Evolutionary conservation across 352 stramenopile species (phyloP).

Genomic region (Thraustochytrium sp.): DNA sequence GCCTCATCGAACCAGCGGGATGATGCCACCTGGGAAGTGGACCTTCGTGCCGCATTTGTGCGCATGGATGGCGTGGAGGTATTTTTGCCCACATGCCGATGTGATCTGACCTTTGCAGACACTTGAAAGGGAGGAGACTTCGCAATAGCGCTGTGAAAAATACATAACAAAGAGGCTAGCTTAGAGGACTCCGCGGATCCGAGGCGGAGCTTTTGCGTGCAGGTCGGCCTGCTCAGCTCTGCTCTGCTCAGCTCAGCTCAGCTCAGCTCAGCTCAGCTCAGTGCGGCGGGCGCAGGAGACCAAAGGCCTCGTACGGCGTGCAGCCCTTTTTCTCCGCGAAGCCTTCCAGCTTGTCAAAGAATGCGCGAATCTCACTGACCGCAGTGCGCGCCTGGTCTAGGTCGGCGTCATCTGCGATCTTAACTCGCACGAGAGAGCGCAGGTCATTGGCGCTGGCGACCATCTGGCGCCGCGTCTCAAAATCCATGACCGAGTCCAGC

Average conservation of each 20-base stretch:
- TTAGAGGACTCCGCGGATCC: not conserved
- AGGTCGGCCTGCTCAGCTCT: not conserved
- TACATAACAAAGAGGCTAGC: not conserved
- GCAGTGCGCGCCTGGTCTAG: conserved; percentile 31
- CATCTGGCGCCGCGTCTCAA: conserved; percentile 21
- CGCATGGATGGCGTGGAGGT: not conserved
- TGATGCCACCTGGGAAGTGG: not conserved
- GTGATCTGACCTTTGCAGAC: not conserved
- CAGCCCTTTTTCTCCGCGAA: not conserved
- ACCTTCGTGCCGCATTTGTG: not conserved
- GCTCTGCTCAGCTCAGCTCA: too few species aligned
- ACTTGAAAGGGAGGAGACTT: not conserved
- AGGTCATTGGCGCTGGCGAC: conserved; percentile 4
- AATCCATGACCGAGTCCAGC: conserved; percentile 36
- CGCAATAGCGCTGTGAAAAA: not conserved
- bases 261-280: too few species aligned
- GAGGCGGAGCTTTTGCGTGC: not conserved
- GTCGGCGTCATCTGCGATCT: conserved; percentile 35
- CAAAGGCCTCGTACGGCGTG: conserved; percentile 1
- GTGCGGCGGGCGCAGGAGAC: not conserved
- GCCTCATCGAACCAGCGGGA: not conserved
- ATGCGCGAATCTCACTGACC: not conserved
- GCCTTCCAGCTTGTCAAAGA: conserved; percentile 36
- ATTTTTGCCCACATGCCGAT: not conserved
- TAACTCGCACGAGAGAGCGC: conserved; percentile 22